Evolutionary conservation across 305 asterid genomes (phyloP), one percentile per base, ranked within the genome.

Genomic region (Fraxinus floribunda): DNA sequence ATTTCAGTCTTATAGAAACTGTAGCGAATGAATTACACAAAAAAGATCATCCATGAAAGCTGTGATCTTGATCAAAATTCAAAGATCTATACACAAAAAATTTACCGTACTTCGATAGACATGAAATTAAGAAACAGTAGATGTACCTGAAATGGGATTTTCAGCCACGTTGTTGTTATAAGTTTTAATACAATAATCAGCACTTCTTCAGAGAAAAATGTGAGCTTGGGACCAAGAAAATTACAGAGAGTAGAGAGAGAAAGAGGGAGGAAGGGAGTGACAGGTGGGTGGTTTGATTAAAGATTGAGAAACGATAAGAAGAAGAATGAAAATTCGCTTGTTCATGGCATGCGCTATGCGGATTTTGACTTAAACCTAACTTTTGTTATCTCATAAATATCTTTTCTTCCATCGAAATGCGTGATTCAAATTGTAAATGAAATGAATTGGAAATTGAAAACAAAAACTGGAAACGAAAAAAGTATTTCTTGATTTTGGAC

Each of bases 71-170:
- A 62, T 75, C 83, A 24, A 84, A 85, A 88, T 80, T 82, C 60
- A 87, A 79, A 20, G 38, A 64, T 72, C 76, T 62, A 84, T 24
- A 24, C 26, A 1, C 26, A 24, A 24, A 24, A 24, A 24, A 24
- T 24, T 24, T 2, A 26, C 35, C 11, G 8, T 11, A 66, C 35
- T 11, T 57, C 66, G 24, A 22, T 20, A 10, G 49, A 9, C 60
- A 24, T 68, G 52, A 80, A 80, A 49, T 52, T 2, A 75, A 77
- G 29, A 60, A 5, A 6, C 6, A 46, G 1, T 11, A 16, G 52
- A 29, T 16, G 35, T 3, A 92, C 98, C 98, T 89, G 94, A 89
- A 78, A 85, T 81, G 86, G 90, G 86, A 46, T 86, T 78, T 7
- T 84, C 85, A 34, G 91, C 91, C 98, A 94, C 92, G 86, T 52